These are phyloP conservation scores for Barbarea vulgaris DNA, from an alignment of 345 rosid genomes.

Conservation along the genomic window DNA sequence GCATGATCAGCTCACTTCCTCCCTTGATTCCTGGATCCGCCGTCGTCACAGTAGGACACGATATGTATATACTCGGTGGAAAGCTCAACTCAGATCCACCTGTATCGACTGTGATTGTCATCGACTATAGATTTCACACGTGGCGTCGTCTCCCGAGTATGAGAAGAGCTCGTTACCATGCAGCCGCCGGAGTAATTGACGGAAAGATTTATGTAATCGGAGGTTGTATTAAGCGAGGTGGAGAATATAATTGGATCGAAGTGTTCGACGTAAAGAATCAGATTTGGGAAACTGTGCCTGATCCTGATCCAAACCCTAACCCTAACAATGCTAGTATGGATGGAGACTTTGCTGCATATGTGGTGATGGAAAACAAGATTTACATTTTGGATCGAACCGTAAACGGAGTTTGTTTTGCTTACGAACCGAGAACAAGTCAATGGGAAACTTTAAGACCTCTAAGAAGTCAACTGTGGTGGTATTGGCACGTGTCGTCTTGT, in stretches of 20 bases:
- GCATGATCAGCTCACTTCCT: not conserved
- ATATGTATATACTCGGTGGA: constrained; percentile 10
- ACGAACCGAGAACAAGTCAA: not conserved
- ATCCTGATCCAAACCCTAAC: no score
- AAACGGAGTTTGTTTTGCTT: not conserved
- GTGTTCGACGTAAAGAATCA: not conserved
- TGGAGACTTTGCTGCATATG: not conserved
- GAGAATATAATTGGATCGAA: not conserved
- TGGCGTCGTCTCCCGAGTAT: not conserved
- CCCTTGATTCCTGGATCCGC: not conserved
- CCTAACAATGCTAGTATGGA: not conserved
- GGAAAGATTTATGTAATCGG: constrained; percentile 22
- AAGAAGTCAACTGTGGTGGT: not conserved
- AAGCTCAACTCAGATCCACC: rapidly evolving
- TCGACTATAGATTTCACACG: constrained; percentile 2
- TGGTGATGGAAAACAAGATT: not conserved
- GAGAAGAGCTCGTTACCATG: not conserved
- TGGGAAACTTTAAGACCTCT: not conserved
- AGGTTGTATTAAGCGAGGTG: not conserved
- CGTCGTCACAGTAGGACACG: not conserved
- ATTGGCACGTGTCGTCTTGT: not conserved
- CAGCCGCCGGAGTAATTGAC: constrained; percentile 4
- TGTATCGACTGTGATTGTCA: not conserved
- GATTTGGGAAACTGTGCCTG: not conserved
- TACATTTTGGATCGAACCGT: no score